A percentile compares a stretch with the other conserved stretches of the same genome.
phyloP scores from a whole-genome alignment of 2,329 filamentous ascomycete species.

The Calonectria pauciramosa region DNA sequence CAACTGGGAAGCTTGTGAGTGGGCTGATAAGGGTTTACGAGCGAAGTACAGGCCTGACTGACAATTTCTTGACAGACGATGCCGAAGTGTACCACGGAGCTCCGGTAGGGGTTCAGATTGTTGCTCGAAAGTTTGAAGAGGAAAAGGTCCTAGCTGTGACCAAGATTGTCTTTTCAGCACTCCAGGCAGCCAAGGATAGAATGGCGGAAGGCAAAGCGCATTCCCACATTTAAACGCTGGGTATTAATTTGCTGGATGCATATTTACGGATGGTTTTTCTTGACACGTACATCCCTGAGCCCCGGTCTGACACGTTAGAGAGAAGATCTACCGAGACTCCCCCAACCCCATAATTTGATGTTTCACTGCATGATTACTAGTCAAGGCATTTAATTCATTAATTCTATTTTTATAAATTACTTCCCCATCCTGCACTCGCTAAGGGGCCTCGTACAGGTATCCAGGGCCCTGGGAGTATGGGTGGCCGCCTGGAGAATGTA shows the following conservation, averaged over 20 bases:
- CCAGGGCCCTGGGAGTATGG: not conserved
- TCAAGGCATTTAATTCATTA: not conserved
- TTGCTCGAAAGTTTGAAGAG: slow-evolving; percentile 34
- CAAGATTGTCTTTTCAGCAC: not conserved
- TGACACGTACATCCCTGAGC: not conserved
- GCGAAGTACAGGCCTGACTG: too few species aligned
- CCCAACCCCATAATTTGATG: not conserved
- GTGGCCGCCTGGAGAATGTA: not conserved
- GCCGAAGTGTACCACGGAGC: slow-evolving; percentile 22
- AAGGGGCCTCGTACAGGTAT: not conserved
- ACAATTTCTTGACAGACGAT: slow-evolving; percentile 14
- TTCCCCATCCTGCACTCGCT: not conserved
- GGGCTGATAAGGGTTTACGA: not conserved
- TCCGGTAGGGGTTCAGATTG: slow-evolving; percentile 33
- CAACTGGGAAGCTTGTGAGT: slow-evolving; percentile 64
- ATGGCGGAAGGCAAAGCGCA: not conserved
- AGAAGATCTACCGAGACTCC: too few species aligned
- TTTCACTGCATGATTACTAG: not conserved
- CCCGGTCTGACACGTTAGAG: not conserved
- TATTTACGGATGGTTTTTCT: not conserved
- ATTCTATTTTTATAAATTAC: not conserved
- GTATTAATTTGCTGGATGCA: not conserved
- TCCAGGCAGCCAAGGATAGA: not conserved
- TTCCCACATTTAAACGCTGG: not conserved
- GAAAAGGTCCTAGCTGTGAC: slow-evolving; percentile 30